Base-by-base conservation (phyloP, 148 eudicot genomes). In the Tetragonia tetragonoides region DNA sequence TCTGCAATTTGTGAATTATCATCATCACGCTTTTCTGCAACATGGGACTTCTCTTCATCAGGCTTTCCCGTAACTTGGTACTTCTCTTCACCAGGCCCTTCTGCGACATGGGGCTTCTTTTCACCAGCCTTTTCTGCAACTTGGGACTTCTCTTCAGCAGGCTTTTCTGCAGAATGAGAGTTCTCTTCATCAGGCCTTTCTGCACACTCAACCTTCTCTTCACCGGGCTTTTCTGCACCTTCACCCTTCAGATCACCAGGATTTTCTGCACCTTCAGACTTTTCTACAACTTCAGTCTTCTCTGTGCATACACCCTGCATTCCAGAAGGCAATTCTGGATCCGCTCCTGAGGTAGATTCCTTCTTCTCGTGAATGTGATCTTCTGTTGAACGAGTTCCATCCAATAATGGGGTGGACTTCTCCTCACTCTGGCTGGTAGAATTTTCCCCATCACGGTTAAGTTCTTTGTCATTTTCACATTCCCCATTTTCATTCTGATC, bases 401-500 rank as follows among this genome's bases (percentile, higher is more conserved):
- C 78, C 66, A 75, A 53, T 72, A 72, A 56, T 38, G 79, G 40
- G 44, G 76, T 78, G 21, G 84, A 66, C 39, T 75, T 80, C 59
- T 81, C 85, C 46, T 78, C 82, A 68, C 76, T 65, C 70, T 73
- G 60, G 15, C 61, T 56, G 63, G 81, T 56, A 47, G 76, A n/a
- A 47, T 75, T 75, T 54, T 80, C 90, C 77, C 77, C 79, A 62
- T 78, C 66, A 49, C 28, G 34, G 20, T 69, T 57, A 34, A 49
- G 64, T 20, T 69, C 71, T 75, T 68, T 76, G 38, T 80, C 74
- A 39, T 69, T 82, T 62, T 70, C 81, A 49, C 57, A 76, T 70
- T 77, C 78, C 75, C 42, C 68, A 56, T 82, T 84, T 74, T 75
- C 80, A 81, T 79, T 87, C 64, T 70, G 83, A 73, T 81, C 93